Percentiles rank a stretch among this genome's conserved stretches.
Conservation (phyloP, 306 rosid species). For the Inga leiocalycina region DNA sequence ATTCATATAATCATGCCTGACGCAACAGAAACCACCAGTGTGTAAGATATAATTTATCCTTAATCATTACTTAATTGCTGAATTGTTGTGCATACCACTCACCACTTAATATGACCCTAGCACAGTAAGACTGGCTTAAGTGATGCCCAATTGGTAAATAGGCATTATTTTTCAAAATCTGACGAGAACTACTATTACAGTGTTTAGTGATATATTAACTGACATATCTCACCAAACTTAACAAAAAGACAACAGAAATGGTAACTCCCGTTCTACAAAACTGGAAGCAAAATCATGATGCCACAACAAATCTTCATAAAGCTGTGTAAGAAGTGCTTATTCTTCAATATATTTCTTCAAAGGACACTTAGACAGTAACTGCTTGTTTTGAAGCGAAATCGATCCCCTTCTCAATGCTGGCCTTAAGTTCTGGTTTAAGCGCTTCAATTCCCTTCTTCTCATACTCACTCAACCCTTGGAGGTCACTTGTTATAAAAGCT, state of each 20-base stretch:
- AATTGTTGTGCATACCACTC: not conserved
- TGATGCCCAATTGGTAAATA: not conserved
- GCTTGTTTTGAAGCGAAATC: conserved; percentile 79
- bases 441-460: conserved; percentile 94
- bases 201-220: conserved; percentile 25
- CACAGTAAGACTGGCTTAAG: not conserved
- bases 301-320: conserved; percentile 39
- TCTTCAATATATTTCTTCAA: conserved; percentile 36
- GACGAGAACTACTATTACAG: conserved; percentile 24
- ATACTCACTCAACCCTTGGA: conserved; percentile 84
- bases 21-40: not conserved
- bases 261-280: conserved; percentile 49
- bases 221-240: conserved; percentile 35
- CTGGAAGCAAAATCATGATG: conserved; percentile 41
- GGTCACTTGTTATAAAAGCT: conserved; percentile 78
- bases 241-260: conserved; percentile 32
- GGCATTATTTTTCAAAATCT: conserved; percentile 56
- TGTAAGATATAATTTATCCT: not conserved
- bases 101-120: not conserved
- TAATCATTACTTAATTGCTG: not conserved
- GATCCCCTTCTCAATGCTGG: conserved; percentile 96
- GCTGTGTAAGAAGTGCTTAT: conserved; percentile 35
- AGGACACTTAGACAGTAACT: conserved; percentile 51
- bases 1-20: not conserved
- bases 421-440: conserved; percentile 86